Percentiles rank a stretch among this genome's conserved stretches.
These are phyloP conservation scores for Obelidium mucronatum DNA, from an alignment of 192 early-diverging fungal genomes.

Conservation along the genomic window DNA sequence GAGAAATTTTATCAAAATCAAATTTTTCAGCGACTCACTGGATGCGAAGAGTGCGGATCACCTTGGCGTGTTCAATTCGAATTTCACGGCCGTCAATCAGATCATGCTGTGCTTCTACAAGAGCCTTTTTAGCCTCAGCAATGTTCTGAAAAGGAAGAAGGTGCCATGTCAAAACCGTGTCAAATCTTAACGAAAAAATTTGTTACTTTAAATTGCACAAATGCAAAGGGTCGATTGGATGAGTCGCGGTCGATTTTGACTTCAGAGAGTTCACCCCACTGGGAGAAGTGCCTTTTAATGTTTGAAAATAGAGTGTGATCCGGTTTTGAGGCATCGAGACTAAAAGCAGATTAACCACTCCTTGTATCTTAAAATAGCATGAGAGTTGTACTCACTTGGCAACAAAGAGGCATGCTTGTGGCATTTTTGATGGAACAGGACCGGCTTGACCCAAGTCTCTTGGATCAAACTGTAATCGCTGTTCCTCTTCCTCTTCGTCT, in stretches of 20 bases:
- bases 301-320: constrained; percentile 11
- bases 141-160: neutral
- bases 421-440: constrained; percentile 26
- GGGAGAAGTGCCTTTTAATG: neutral
- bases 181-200: neutral
- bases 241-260: constrained; percentile 30
- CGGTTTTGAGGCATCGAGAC: constrained; percentile 11
- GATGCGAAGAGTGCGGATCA: constrained; percentile 27
- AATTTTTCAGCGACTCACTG: constrained; percentile 6
- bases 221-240: constrained; percentile 28
- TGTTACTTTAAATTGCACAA: constrained; percentile 26
- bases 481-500: neutral
- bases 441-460: neutral
- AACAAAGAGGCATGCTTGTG: constrained; percentile 36
- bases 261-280: constrained; percentile 30
- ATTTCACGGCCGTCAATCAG: constrained; percentile 10
- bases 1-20: neutral
- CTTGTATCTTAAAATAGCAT: neutral
- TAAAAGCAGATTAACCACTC: neutral
- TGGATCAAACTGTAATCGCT: neutral
- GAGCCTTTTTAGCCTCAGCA: constrained; percentile 26
- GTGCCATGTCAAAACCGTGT: neutral
- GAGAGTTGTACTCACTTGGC: constrained; percentile 21
- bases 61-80: constrained; percentile 35
- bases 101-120: constrained; percentile 14